Conservation (phyloP, 768 basidiomycete species). For the Russula abietina region DNA sequence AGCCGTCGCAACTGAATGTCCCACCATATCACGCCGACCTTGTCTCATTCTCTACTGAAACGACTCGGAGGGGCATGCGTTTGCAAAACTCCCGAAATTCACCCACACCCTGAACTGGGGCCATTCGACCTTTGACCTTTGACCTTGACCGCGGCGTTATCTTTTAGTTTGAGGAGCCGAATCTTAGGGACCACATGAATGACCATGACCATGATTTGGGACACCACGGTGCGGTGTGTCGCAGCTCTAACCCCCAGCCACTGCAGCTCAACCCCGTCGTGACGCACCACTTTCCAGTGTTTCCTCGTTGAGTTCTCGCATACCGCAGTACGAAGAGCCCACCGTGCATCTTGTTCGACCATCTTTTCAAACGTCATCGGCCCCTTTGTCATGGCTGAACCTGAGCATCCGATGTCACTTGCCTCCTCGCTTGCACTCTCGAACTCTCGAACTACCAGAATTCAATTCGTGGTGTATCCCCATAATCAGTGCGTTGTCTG, state of each 20-base stretch:
- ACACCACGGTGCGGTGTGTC: constrained; percentile 35
- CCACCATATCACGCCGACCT: too few species aligned
- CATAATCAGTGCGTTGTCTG: constrained; percentile 39
- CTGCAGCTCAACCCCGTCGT: background rate
- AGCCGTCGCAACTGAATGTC: too few species aligned
- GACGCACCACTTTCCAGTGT: constrained; percentile 23
- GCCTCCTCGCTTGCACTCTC: constrained; percentile 34
- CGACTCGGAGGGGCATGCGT: too few species aligned
- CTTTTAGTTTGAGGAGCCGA: constrained; percentile 12
- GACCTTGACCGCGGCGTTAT: background rate
- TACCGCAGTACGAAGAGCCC: constrained; percentile 22
- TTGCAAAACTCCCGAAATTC: constrained; percentile 15
- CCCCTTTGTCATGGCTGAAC: constrained; percentile 29
- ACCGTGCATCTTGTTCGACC: constrained; percentile 36
- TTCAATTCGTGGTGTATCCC: constrained; percentile 37
- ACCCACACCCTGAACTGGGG: constrained; percentile 27
- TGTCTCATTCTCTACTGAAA: too few species aligned
- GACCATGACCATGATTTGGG: too few species aligned
- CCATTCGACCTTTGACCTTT: background rate
- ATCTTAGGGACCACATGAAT: constrained; percentile 33
- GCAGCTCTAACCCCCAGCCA: background rate
- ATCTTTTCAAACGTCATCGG: constrained; percentile 36
- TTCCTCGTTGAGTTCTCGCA: constrained; percentile 31
- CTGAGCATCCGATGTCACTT: constrained; percentile 32
- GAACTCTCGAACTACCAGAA: constrained; percentile 37